Evolutionary conservation across 179 eudicot genomes (phyloP), one percentile per base, ranked within the genome.

Genomic region (Camellia oleifera): DNA sequence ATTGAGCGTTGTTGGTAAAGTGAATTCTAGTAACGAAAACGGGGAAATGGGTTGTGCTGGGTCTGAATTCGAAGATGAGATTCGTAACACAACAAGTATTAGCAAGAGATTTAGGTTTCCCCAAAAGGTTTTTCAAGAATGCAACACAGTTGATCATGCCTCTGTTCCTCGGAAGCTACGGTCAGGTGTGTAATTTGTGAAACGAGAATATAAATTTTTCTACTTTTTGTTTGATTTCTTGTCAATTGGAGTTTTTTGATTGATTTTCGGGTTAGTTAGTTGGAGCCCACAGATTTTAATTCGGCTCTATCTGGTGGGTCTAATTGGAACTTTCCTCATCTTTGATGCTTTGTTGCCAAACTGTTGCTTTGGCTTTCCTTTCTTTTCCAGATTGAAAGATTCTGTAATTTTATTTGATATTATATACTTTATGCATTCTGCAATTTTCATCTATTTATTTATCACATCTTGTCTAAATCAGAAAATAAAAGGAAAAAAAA

Each of bases 121-220:
- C 48, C 72, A 20, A 78, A 80, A 63, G 84, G 88, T 85, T 62
- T 66, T 79, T 77, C 77, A 83, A 60, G 85, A 76, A 4, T 76
- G 81, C 67, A 52, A 50, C 57, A 70, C 65, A 20, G 88, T 81
- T 67, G 80, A 76, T 77, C 75, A 76, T 77, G 72, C 83, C 50
- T 79, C 81, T 13, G 86, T 86, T 81, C 88, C 88, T 17, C 65
- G 88, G 62, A 86, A 86, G 82, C 82, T 81, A 54, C 80, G 88
- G 54, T 86, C 88, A 65, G 88, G 88, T 86, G 13, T 72, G 84
- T 71, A 65, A 70, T 20, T 79, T 56, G n/a, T 56, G 14, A 10
- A 78, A 17, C 14, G 3, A 12, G 64, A 8, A 4, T 20, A 6
- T 4, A 26, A 52, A 45, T 61, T 10, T 44, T 11, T 56, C 3